A percentile compares a stretch with the other conserved stretches of the same genome.
phyloP scores from a whole-genome alignment of 106 monocot species.

The Phalaenopsis aphrodite region DNA sequence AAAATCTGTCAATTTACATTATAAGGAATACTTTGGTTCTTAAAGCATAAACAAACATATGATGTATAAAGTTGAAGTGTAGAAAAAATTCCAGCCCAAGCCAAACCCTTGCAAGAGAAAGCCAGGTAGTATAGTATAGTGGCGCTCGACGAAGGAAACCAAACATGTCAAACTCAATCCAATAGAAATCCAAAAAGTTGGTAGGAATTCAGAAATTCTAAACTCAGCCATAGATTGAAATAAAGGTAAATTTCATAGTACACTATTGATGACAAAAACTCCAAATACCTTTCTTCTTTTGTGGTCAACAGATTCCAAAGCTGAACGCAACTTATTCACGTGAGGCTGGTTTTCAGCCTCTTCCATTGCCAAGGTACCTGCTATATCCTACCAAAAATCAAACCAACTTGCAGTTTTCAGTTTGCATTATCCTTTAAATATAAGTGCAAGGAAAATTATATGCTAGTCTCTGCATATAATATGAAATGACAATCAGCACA shows the following conservation, averaged over 20 bases:
- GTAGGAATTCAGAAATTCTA: not conserved
- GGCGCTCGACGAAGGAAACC: not conserved
- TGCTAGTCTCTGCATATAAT: not conserved
- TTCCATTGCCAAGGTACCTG: slow-evolving; percentile 94
- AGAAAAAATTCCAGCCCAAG: not conserved
- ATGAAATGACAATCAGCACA: not conserved
- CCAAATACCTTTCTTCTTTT: slow-evolving; percentile 85
- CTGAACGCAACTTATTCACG: slow-evolving; percentile 87
- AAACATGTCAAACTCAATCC: not conserved
- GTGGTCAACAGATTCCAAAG: slow-evolving; percentile 95
- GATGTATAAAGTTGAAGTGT: not conserved
- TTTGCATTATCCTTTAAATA: not conserved
- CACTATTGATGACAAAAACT: not conserved
- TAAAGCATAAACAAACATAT: not conserved
- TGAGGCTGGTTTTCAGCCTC: slow-evolving; percentile 66
- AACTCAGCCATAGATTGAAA: not conserved
- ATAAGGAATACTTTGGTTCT: not conserved
- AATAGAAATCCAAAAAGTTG: not conserved
- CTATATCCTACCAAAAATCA: slow-evolving; percentile 62
- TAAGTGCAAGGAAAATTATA: not conserved
- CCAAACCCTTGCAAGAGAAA: not conserved
- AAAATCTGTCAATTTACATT: not conserved
- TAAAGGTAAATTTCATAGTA: not conserved
- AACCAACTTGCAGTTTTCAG: not conserved
- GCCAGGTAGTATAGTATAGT: not conserved